phyloP scores from a whole-genome alignment of 805 yeast genomes.

The Blastobotrys attinorum region DNA sequence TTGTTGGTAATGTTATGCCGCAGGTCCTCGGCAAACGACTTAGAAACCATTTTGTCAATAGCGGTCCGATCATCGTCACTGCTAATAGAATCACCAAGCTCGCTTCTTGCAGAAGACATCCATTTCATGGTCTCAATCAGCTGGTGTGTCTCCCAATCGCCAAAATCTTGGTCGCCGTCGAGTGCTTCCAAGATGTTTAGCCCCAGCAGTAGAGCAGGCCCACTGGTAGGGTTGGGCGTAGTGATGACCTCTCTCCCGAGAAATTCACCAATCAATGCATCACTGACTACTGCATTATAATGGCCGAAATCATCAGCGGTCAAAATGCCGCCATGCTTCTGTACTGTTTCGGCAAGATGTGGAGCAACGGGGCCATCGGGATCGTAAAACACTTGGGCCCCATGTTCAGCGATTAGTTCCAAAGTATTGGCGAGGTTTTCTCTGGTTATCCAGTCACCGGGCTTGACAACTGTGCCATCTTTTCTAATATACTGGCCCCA shows the following conservation, averaged over 20 bases:
- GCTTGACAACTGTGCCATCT: conserved; percentile 27
- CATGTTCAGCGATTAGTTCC: conserved; percentile 61
- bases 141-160: conserved; percentile 49
- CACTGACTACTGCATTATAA: conserved; percentile 46
- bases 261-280: conserved; percentile 36
- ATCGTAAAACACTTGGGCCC: conserved; percentile 75
- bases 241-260: conserved; percentile 42
- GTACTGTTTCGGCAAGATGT: conserved; percentile 43
- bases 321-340: conserved; percentile 59
- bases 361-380: conserved; percentile 69
- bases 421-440: conserved; percentile 61
- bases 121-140: conserved; percentile 86
- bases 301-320: conserved; percentile 54
- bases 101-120: conserved; percentile 81
- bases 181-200: conserved; percentile 41
- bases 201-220: conserved; percentile 74
- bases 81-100: conserved; percentile 61
- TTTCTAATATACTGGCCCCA: conserved; percentile 27
- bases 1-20: conserved; percentile 39
- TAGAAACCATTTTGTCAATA: conserved; percentile 38
- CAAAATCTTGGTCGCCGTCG: conserved; percentile 34
- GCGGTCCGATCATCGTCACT: conserved; percentile 27
- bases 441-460: conserved; percentile 57
- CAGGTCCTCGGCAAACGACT: conserved; percentile 52
- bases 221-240: conserved; percentile 71